Evolutionary conservation across 1,139 yeast species (phyloP), one percentile per base, ranked within the genome.

Genomic region (Hemisphaericaspora xylanilytica): DNA sequence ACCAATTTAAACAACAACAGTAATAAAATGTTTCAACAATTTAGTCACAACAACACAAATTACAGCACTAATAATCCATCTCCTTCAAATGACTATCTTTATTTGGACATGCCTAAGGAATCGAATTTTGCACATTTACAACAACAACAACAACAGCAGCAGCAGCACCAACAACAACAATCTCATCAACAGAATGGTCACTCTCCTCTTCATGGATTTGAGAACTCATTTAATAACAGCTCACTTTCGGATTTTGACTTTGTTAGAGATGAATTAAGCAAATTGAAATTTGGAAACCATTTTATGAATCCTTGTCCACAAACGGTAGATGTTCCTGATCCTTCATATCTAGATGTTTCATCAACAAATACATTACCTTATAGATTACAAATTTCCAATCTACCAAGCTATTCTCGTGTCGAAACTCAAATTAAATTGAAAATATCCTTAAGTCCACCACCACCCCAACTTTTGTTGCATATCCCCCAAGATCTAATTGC

Each of bases 391-490:
- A 65, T 89, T 1, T 64, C 72, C 10, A 84, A 81, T 40, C 65
- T 90, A 36, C 97, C 97, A 1, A 63, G 75, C 9, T 80, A 80
- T 50, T 87, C 96, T 8, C 76, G 98, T 48, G 97, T 92, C 5
- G 98, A 92, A 62, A 92, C 97, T 15, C 97, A 92, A 64, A 87
- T 90, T 56, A 90, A 88, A 58, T 67, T 92, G 41, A 73, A 77
- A 37, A 63, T 92, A 22, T 61, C 76, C 6, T 66, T 88, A 35
- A 71, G 79, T 25, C 96, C 95, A 2, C 76, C 87, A 9, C 94
- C 95, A 4, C 73, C 75, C 6, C 83, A 86, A 55, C 72, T 73
- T 41, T 65, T 87, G 42, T 61, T 92, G 28, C 92, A 86, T 56
- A 63, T 92, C 32, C 95, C 97, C 1, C 76, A 87, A 38, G 95